Evolutionary conservation across 2,329 filamentous ascomycete genomes (phyloP).

Genomic region (Aschersonia sp.): DNA sequence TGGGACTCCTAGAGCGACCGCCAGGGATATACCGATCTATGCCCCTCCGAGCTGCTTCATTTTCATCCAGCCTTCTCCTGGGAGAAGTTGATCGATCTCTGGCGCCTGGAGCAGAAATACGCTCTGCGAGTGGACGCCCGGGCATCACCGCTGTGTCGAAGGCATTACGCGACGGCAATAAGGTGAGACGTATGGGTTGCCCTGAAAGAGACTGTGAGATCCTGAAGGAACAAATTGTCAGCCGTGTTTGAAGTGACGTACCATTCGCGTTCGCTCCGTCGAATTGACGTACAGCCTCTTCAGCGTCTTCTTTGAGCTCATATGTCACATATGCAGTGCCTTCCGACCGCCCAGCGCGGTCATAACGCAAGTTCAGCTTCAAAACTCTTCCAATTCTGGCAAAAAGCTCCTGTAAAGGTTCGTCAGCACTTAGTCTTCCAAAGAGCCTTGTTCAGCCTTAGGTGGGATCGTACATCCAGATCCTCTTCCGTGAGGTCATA

Average conservation of each 20-base stretch:
- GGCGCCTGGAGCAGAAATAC: slow-evolving; percentile 38
- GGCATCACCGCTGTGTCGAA: slow-evolving; percentile 42
- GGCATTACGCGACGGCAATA: slow-evolving; percentile 46
- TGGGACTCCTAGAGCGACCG: slow-evolving; percentile 42
- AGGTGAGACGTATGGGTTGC: slow-evolving; percentile 63
- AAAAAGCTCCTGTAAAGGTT: slow-evolving; percentile 76
- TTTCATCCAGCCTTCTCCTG: slow-evolving; percentile 29
- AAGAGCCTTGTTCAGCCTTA: slow-evolving; percentile 11
- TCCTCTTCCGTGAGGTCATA: slow-evolving; percentile 83
- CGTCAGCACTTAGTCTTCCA: too few species aligned
- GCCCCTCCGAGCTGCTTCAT: slow-evolving; percentile 47
- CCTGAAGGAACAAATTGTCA: too few species aligned
- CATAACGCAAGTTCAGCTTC: slow-evolving; percentile 62
- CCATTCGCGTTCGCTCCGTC: slow-evolving; percentile 85
- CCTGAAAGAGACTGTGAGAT: slow-evolving; percentile 26
- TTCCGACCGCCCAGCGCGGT: slow-evolving; percentile 77
- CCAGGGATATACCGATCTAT: slow-evolving; percentile 73
- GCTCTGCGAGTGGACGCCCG: slow-evolving; percentile 43
- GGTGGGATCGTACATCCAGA: slow-evolving; percentile 44
- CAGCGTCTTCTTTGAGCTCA: slow-evolving; percentile 54
- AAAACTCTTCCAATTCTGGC: slow-evolving; percentile 57
- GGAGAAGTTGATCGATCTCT: slow-evolving; percentile 51
- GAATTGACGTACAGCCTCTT: slow-evolving; percentile 62
- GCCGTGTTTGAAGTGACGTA: slow-evolving; percentile 15
- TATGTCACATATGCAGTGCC: slow-evolving; percentile 79